Evolutionary conservation across 2,329 filamentous ascomycete genomes (phyloP), one percentile per base, ranked within the genome.

Genomic region (Diplodia corticola): DNA sequence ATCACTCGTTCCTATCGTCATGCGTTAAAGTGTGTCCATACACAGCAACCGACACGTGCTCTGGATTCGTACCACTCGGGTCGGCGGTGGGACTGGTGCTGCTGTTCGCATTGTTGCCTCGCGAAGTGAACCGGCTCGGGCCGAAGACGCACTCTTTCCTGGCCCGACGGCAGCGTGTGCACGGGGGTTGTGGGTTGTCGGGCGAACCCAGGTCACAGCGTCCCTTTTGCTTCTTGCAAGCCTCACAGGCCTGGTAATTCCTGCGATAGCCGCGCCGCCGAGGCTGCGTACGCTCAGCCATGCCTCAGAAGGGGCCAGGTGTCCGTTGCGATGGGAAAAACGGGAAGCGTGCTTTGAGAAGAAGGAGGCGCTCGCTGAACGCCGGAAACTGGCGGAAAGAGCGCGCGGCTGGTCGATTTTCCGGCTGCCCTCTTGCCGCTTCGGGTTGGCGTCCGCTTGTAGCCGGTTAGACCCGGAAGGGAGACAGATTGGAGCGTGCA

Each of bases 201-300:
- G 51, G 63, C 15, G 53, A 65, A 51, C 63, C 63, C n/a, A 65
- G 51, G 51, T 65, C 63, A 33, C 63, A 65, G 17, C 63, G 63
- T 33, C 63, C 63, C 20, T 65, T 65, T 30, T 65, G 63, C 51
- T 65, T 65, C 51, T 65, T 65, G 28, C 63, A 65, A 9, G 63
- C 63, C 28, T 65, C 63, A 28, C 63, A 65, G 4, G 63, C 63
- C 20, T 65, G 63, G 35, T 65, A 65, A 33, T 65, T 65, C 40
- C 63, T 54, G 51, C 51, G 51, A n/a, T 65, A 65, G 3, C 51
- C 37, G 33, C 63, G 40, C 20, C 37, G 20, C n/a, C 51, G 50
- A n/a, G 51, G 28, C 37, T 65, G 63, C 17, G 51, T 49, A 4
- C 51, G 63, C 17, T 65, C 63, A 22, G 63, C 63, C 63, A 65